Conservation (phyloP, 2,329 filamentous ascomycete species). For the Beauveria brongniartii region DNA sequence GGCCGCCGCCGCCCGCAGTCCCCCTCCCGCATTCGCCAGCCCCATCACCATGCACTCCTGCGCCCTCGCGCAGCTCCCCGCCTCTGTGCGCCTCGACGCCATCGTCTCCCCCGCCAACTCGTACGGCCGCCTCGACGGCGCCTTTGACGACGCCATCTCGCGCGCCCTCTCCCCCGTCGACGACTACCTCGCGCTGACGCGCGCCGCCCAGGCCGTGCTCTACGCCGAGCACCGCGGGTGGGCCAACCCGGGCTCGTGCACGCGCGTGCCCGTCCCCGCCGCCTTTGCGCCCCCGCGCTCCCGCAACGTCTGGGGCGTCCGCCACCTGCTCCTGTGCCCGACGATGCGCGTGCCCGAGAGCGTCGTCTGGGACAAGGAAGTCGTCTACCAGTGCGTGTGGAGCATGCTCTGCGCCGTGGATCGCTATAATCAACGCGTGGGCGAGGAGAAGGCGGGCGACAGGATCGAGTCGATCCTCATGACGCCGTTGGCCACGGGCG, state of each 20-base stretch:
- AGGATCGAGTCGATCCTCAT: slow-evolving; percentile 38
- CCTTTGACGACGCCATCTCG: slow-evolving; percentile 47
- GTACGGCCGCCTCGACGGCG: slow-evolving; percentile 45
- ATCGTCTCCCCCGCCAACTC: slow-evolving; percentile 48
- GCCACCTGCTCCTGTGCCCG: slow-evolving; percentile 41
- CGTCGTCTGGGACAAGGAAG: slow-evolving; percentile 41
- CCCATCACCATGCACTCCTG: slow-evolving; percentile 29
- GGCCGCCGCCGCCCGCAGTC: slow-evolving; percentile 23
- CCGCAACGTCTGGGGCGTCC: slow-evolving; percentile 32
- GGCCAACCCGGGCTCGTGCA: slow-evolving; percentile 42
- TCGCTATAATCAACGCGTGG: slow-evolving; percentile 31
- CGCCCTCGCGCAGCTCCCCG: slow-evolving; percentile 29
- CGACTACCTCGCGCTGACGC: slow-evolving; percentile 40
- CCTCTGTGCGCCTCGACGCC: slow-evolving; percentile 32
- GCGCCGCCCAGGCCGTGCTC: slow-evolving; percentile 33
- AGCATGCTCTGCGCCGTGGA: slow-evolving; percentile 40
- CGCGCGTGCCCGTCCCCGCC: slow-evolving; percentile 35
- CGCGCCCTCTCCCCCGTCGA: slow-evolving; percentile 34
- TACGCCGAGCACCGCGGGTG: slow-evolving; percentile 42
- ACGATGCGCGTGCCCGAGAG: slow-evolving; percentile 41
- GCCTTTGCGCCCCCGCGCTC: slow-evolving; percentile 22
- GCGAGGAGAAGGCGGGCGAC: slow-evolving; percentile 5
- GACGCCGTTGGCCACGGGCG: slow-evolving; percentile 43
- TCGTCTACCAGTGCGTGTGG: slow-evolving; percentile 48
- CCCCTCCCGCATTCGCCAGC: slow-evolving; percentile 19